Evolutionary conservation across 305 asterid genomes (phyloP), one percentile per base, ranked within the genome.

Genomic region (Striga hermonthica): DNA sequence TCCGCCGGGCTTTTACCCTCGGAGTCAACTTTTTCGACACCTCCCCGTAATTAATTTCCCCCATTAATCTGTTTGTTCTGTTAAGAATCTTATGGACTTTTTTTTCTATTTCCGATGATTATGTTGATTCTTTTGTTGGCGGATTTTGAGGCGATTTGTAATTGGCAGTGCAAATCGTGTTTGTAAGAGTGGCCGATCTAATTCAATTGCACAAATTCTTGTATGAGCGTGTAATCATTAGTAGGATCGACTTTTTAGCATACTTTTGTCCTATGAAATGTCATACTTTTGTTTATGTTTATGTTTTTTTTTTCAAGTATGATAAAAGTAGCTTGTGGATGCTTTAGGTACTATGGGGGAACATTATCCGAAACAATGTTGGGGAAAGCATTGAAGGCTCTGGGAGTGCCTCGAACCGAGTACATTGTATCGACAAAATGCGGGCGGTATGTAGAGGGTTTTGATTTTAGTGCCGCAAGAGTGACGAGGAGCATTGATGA

Each of bases 11-110:
- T 62, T 82, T 87, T 68, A 78, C 60, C 75, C 88, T 69, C 34
- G 98, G 98, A 62, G 80, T 92, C 81, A 90, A 90, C 79, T 92
- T 89, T 82, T 92, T 92, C 78, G 98, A 90, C 72, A 90, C 98
- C 52, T 92, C 98, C 5, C 98, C 98, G 97, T 92, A 86, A 72
- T 61, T 56, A 6, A 14, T 45, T 44, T 53, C 74, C 4, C 35
- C 31, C 16, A 4, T 34, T 36, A 1, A 54, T 44, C 3, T n/a
- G 6, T 11, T 57, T 56, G 34, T 56, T 56, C 35, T 35, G 7
- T 52, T 57, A 6, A 15, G 38, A 16, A 34, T 43, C 37, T n/a
- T 41, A 3, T 56, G 15, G 6, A 16, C 13, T 31, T 14, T 35
- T 10, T 16, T 60, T 56, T 44, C 38, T 43, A 43, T 69, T 37